A percentile compares a stretch with the other conserved stretches of the same genome.
Evolutionary conservation across 116 monocot genomes (phyloP).

Genomic region (Posidonia oceanica): DNA sequence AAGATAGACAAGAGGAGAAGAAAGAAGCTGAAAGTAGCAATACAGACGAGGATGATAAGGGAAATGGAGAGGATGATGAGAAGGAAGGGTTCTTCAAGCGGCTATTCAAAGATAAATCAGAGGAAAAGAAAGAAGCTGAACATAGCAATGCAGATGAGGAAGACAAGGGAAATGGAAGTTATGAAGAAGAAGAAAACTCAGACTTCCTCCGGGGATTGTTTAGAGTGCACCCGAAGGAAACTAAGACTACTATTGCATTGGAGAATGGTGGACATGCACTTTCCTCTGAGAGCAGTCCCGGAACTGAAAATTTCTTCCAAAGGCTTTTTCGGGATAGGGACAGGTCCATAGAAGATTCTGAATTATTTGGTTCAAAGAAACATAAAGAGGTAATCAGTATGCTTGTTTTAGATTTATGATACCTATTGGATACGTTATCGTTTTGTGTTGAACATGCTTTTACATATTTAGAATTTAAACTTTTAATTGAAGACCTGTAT

Average conservation of each 20-base stretch:
- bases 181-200: conserved; percentile 75
- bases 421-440: background rate
- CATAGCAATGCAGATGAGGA: conserved; percentile 14
- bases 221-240: conserved; percentile 84
- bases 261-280: conserved; percentile 30
- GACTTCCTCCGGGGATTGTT: conserved; percentile 80
- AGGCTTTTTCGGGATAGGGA: conserved; percentile 89
- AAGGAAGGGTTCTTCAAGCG: conserved; percentile 50
- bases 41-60: conserved; percentile 19
- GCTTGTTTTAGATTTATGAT: background rate
- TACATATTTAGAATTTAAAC: too few species aligned
- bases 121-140: conserved; percentile 28
- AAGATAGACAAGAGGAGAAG: conserved; percentile 18
- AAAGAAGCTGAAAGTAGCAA: conserved; percentile 14
- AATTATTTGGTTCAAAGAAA: conserved; percentile 69
- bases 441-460: background rate
- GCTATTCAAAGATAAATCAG: conserved; percentile 47
- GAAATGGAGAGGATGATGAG: conserved; percentile 28
- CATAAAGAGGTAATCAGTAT: conserved; percentile 44
- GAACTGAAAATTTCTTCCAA: conserved; percentile 83
- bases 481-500: too few species aligned
- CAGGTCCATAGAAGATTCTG: conserved; percentile 90
- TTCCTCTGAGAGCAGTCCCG: conserved; percentile 67
- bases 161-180: conserved; percentile 22
- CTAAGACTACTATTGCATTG: conserved; percentile 26